Evolutionary conservation across 495 filamentous ascomycete genomes (phyloP).

Genomic region (Penicillium flavigenum): DNA sequence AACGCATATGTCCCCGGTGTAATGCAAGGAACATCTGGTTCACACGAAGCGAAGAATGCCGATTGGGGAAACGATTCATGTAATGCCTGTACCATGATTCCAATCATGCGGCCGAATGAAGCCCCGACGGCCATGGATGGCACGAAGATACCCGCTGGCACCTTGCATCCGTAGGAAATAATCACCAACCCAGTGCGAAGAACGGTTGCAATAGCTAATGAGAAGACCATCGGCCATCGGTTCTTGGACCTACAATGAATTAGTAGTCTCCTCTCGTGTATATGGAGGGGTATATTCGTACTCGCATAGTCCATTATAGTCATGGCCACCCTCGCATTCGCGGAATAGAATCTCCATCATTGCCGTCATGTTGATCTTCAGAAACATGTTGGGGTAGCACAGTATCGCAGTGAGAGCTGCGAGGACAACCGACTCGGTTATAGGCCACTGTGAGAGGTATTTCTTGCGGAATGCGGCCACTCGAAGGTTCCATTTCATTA

Average conservation of each 20-base stretch:
- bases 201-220: constrained; percentile 75
- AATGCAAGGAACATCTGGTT: constrained; percentile 92
- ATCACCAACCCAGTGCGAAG: constrained; percentile 84
- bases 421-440: constrained; percentile 83
- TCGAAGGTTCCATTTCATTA: constrained; percentile 97
- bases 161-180: constrained; percentile 97
- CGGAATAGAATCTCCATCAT: constrained; percentile 97
- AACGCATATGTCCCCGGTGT: constrained; percentile 97
- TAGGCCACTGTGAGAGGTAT: constrained; percentile 79
- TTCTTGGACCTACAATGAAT: constrained; percentile 49
- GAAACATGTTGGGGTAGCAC: constrained; percentile 94
- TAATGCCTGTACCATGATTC: constrained; percentile 87
- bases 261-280: constrained; percentile 18
- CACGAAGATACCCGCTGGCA: constrained; percentile 95
- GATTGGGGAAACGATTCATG: constrained; percentile 80
- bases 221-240: constrained; percentile 76
- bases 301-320: constrained; percentile 92
- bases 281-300: constrained; percentile 30
- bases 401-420: constrained; percentile 82
- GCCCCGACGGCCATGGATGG: constrained; percentile 98
- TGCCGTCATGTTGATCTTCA: constrained; percentile 98
- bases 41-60: constrained; percentile 80
- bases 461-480: constrained; percentile 93
- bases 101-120: constrained; percentile 89
- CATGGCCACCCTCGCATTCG: constrained; percentile 90